Conservation (phyloP, 2,329 filamentous ascomycete genomes). For the Domatiomyces catenatus region DNA sequence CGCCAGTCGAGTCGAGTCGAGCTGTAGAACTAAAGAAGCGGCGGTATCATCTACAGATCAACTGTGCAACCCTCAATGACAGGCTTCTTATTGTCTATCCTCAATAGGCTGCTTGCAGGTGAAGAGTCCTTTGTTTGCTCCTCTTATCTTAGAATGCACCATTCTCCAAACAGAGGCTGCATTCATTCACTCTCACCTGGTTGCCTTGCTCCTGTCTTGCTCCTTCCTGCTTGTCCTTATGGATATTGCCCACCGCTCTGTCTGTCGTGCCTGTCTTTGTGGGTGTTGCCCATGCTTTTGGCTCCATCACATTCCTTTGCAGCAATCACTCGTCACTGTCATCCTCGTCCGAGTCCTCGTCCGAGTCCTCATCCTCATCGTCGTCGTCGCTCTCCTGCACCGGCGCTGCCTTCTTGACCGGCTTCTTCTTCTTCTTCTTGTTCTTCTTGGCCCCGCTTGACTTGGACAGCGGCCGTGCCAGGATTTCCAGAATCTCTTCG, state of each 20-base stretch:
- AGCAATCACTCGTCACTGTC: slow-evolving; percentile 13
- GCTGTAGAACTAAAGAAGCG: too few relatives aligned
- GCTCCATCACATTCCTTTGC: neutral
- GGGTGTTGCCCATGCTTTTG: neutral
- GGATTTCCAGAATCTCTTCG: slow-evolving; percentile 85
- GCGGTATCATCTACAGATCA: neutral
- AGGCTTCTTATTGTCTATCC: neutral
- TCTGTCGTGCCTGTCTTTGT: neutral
- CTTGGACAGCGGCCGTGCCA: slow-evolving; percentile 66
- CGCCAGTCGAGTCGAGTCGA: too few relatives aligned
- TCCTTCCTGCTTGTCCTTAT: too few relatives aligned
- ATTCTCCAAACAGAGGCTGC: neutral
- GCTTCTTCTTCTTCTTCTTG: slow-evolving; percentile 86
- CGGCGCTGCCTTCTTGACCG: slow-evolving; percentile 34
- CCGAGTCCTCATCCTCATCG: slow-evolving; percentile 25
- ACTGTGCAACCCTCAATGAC: neutral
- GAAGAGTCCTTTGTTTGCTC: neutral
- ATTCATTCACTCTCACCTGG: neutral
- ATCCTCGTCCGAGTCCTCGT: slow-evolving; percentile 23
- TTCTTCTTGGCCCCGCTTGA: slow-evolving; percentile 56
- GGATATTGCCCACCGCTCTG: too few relatives aligned
- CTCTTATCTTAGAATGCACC: neutral
- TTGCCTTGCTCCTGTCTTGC: too few relatives aligned
- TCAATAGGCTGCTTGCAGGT: neutral
- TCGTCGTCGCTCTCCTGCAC: slow-evolving; percentile 24